Base-by-base conservation (phyloP, 106 monocot genomes). In the Dendrobium huoshanense region DNA sequence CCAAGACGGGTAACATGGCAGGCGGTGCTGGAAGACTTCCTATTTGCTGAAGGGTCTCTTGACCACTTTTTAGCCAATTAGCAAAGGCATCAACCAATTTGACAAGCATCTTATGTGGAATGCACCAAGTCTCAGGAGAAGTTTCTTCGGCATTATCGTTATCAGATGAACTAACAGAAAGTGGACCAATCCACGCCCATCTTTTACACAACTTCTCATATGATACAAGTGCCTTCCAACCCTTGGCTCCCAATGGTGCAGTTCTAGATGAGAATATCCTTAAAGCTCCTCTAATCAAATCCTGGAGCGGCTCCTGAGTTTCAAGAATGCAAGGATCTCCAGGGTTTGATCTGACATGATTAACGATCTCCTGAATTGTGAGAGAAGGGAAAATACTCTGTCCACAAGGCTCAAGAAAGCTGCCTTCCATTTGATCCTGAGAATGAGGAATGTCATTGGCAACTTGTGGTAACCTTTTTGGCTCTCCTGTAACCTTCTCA, bases 81-180 rank as follows among this genome's bases (percentile, higher is more conserved):
- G 98, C 95, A 88, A 99, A 99, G 51, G 98, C 86, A 86, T 99
- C 98, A 76, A 99, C 98, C 80, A 99, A 84, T 78, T 95, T 99
- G 31, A 95, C 98, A 75, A 99, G 88, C 89, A 91, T 93, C 80
- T 99, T 99, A 70, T 99, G 91, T 4, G 98, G 95, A 79, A 99
- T 84, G 75, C 87, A 85, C 98, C 98, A 99, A 55, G 95, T 88
- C 64, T 99, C 98, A 9, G 95, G 41, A 75, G 95, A 95, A 75
- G 89, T 99, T 77, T 95, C 96, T 82, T 92, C 92, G 74, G 78
- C 75, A 49, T 78, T 59, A 80, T 88, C 87, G 67, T 80, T 79
- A 55, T 85, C 84, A 77, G 86, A 87, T 73, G 78, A 79, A 58
- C 25, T 80, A 37, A 81, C 58, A 81, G 89, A 65, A 65, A 90